These are phyloP conservation scores for Pseudogymnoascus sp. DNA, from an alignment of 2,329 filamentous ascomycete species.

Conservation along the genomic window DNA sequence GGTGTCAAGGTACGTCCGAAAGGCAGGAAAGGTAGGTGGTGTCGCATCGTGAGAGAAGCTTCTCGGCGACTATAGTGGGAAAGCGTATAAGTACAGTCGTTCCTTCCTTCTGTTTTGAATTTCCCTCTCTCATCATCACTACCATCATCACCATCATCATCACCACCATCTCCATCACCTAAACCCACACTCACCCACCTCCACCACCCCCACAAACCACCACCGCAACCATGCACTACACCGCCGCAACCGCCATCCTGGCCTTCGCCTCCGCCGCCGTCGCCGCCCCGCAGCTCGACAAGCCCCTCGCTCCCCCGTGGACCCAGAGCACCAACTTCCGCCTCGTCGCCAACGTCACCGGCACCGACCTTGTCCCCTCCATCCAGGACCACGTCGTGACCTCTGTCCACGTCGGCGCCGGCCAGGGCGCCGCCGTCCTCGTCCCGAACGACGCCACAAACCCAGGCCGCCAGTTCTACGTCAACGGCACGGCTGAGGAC, in stretches of 20 bases:
- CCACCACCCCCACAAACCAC: not conserved
- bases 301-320: conserved; percentile 15
- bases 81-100: not conserved
- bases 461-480: conserved; percentile 36
- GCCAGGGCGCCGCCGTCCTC: conserved; percentile 33
- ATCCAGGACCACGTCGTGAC: conserved; percentile 35
- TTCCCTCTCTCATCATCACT: not conserved
- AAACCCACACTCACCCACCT: not conserved
- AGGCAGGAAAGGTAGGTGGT: not conserved
- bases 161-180: not conserved
- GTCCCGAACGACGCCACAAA: conserved; percentile 15
- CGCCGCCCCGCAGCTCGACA: conserved; percentile 7
- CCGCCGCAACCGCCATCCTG: conserved; percentile 10
- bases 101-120: not conserved
- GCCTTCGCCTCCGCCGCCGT: conserved; percentile 14
- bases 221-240: not conserved
- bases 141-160: not conserved
- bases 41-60: not conserved
- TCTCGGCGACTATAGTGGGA: not conserved
- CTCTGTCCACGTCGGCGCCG: conserved; percentile 38
- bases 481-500: conserved; percentile 38
- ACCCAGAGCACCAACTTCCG: conserved; percentile 26
- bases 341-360: conserved; percentile 38
- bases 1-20: not conserved
- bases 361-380: conserved; percentile 33